Conservation (phyloP, 2,329 filamentous ascomycete species). For the Xylaria sp. region DNA sequence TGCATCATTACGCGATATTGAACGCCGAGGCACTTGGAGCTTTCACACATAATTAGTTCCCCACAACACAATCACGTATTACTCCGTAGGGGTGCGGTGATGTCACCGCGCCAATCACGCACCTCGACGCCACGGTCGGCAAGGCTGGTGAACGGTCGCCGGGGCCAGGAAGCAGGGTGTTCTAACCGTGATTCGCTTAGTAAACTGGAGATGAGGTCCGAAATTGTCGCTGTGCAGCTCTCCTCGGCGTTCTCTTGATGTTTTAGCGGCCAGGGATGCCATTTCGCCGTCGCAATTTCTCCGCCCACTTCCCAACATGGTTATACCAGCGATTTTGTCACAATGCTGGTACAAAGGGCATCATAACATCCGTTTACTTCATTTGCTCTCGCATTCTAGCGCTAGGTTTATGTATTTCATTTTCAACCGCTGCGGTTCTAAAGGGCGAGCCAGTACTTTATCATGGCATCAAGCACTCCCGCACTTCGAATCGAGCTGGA, state of each 20-base stretch:
- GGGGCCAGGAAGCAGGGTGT: slow-evolving; percentile 13
- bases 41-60: slow-evolving; percentile 1
- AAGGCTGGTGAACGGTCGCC: slow-evolving; percentile 30
- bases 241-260: slow-evolving; percentile 6
- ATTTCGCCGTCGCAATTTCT: slow-evolving; percentile 22
- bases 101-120: slow-evolving; percentile 36
- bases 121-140: slow-evolving; percentile 15
- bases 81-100: slow-evolving; percentile 16
- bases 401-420: not conserved
- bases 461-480: slow-evolving; percentile 26
- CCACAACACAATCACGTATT: slow-evolving; percentile 22
- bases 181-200: slow-evolving; percentile 28
- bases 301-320: slow-evolving; percentile 7
- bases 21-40: slow-evolving; percentile 6
- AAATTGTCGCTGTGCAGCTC: slow-evolving; percentile 27
- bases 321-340: not conserved
- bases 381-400: not conserved
- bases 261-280: slow-evolving; percentile 13
- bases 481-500: slow-evolving; percentile 28
- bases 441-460: not conserved
- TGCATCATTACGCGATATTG: not conserved
- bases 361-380: not conserved
- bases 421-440: not conserved
- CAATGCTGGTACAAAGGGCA: not conserved
- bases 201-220: slow-evolving; percentile 30